Base-by-base conservation (phyloP, 2,329 filamentous ascomycete genomes). In the Botrytis pseudocinerea region DNA sequence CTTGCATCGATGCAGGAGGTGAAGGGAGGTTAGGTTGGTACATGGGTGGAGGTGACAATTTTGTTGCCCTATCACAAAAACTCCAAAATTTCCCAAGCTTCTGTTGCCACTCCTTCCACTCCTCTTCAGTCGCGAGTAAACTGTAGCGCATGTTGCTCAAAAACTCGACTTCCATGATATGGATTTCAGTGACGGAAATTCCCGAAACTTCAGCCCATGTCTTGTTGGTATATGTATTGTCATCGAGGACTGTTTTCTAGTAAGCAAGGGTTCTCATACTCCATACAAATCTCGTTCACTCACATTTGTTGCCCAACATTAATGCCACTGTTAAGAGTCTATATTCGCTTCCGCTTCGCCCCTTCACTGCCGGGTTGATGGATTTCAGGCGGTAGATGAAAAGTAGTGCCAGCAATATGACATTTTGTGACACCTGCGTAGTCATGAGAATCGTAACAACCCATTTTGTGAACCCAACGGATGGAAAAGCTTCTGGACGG, bases 111-210 rank as follows among this genome's bases (percentile, higher is more conserved):
- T 90, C 88, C 66, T 90, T 87, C 96, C 96, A 99, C 81, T 97
- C 89, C 70, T 90, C 87, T 80, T 94, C 91, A 5, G 95, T 97
- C 5, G 93, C 94, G 80, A 95, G 91, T 12, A 99, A 85, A 78
- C 93, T 94, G 83, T 98, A 99, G 79, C 95, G 90, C 91, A 99
- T 97, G 82, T 98, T 98, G 85, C 95, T 98, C 76, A 99, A 85
- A 79, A 99, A 99, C 82, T 99, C 96, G n/a, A 99, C 96, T 82
- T 99, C 96, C 96, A 99, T 99, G 62, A 98, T 92, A 81, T 99
- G 96, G 69, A 99, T 97, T 82, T 99, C 96, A 74, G 92, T 90
- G 20, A 98, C 95, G 1, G 93, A 91, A 75, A 99, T 97, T 62
- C 93, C 93, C 0, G 96, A 98, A 18, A 99, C 96, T 79, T 99